Conservation (phyloP, 208 protist genomes). For the Trypanosoma rangeli region DNA sequence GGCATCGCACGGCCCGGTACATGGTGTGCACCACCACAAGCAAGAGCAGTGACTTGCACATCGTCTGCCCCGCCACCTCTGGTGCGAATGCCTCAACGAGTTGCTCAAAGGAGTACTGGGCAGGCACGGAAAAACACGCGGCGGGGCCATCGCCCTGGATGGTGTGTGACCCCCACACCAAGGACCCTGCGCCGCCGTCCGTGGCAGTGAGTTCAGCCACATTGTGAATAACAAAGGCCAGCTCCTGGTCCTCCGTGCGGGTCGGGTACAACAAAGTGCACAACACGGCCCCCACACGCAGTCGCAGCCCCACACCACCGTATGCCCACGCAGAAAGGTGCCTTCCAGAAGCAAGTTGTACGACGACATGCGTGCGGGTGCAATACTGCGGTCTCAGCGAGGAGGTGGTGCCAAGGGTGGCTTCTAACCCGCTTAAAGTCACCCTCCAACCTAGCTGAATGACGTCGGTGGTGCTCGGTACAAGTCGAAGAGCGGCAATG, state of each 20-base stretch:
- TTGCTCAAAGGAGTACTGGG: constrained; percentile 25
- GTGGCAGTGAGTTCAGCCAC: not conserved
- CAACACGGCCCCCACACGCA: constrained; percentile 36
- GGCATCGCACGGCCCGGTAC: constrained; percentile 33
- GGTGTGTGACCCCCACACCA: not conserved
- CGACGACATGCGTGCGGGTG: constrained; percentile 31
- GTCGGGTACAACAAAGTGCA: constrained; percentile 42
- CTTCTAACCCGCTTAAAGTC: not conserved
- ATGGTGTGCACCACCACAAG: constrained; percentile 56
- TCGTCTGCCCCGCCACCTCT: constrained; percentile 49
- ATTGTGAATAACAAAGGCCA: constrained; percentile 51
- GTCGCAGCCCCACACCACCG: constrained; percentile 40
- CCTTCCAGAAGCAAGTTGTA: constrained; percentile 18
- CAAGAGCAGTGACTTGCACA: constrained; percentile 54
- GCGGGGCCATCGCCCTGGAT: not conserved
- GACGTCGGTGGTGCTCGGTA: constrained; percentile 36
- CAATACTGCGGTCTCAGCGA: constrained; percentile 14
- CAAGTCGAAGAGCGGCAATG: constrained; percentile 49
- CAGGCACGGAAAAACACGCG: not conserved
- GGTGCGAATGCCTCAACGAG: constrained; percentile 36
- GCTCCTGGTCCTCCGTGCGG: constrained; percentile 36
- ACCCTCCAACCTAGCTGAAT: constrained; percentile 55
- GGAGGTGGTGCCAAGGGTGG: not conserved
- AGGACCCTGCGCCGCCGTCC: not conserved
- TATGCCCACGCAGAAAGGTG: constrained; percentile 48